These are phyloP conservation scores for Schoenoplectus triqueter DNA, from an alignment of 202 grass and related monocot genomes.

Conservation along the genomic window DNA sequence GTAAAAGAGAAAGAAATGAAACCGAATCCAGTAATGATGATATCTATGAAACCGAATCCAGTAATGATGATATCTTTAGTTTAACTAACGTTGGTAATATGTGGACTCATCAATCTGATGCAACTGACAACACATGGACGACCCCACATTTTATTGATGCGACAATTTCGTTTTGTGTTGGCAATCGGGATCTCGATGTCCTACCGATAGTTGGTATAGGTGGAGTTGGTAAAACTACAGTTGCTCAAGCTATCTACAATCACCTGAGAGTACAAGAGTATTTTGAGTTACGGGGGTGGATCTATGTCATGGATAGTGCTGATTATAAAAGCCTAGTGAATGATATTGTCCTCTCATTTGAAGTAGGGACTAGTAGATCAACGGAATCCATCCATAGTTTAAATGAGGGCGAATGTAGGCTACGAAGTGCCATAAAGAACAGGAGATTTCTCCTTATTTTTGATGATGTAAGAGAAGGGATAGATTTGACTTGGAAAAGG, in stretches of 20 bases:
- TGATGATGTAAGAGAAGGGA: slow-evolving; percentile 31
- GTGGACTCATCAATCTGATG: too few species aligned
- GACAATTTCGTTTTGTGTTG: neutral
- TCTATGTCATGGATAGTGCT: slow-evolving; percentile 28
- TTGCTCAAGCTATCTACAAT: slow-evolving; percentile 43
- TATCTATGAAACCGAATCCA: neutral
- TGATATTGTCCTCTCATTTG: neutral
- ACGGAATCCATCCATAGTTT: neutral
- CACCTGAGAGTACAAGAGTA: neutral
- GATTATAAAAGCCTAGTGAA: neutral
- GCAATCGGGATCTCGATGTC: neutral
- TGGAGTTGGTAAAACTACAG: slow-evolving; percentile 44
- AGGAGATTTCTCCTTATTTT: slow-evolving; percentile 42
- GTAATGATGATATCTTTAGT: too few species aligned
- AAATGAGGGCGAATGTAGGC: neutral
- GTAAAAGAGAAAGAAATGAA: neutral
- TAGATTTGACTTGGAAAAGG: neutral
- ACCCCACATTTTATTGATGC: too few species aligned
- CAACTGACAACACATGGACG: too few species aligned
- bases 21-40: neutral
- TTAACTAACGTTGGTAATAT: too few species aligned
- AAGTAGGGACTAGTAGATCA: neutral
- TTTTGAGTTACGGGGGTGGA: slow-evolving; percentile 39
- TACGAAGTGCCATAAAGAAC: neutral
- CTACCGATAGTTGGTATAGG: slow-evolving; percentile 36